Conservation (phyloP, 768 basidiomycete genomes). For the Suillus luteus region DNA sequence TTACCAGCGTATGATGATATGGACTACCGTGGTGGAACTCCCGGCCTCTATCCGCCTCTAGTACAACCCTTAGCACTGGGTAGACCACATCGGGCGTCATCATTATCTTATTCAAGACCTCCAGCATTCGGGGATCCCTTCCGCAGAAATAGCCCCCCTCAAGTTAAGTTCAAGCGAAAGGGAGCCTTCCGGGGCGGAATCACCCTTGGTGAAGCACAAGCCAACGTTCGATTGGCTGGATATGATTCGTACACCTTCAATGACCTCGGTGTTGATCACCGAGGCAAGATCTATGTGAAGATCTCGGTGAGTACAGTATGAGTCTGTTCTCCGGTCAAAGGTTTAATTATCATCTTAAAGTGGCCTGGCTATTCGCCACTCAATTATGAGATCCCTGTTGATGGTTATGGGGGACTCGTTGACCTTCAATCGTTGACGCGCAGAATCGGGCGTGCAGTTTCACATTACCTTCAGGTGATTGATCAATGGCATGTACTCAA, state of each 20-base stretch:
- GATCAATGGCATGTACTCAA: slow-evolving; percentile 12
- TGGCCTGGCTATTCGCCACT: slow-evolving; percentile 72
- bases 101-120: slow-evolving; percentile 40
- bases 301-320: slow-evolving; percentile 51
- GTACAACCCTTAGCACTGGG: slow-evolving; percentile 24
- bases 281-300: slow-evolving; percentile 61
- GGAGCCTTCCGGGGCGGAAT: slow-evolving; percentile 66
- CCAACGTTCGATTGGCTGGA: slow-evolving; percentile 58
- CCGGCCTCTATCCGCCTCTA: slow-evolving; percentile 25
- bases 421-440: slow-evolving; percentile 68
- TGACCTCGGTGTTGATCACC: slow-evolving; percentile 64
- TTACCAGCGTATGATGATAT: slow-evolving; percentile 57
- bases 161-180: slow-evolving; percentile 76
- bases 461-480: slow-evolving; percentile 72
- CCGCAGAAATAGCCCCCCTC: slow-evolving; percentile 48
- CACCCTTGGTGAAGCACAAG: slow-evolving; percentile 68
- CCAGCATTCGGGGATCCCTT: slow-evolving; percentile 44
- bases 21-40: slow-evolving; percentile 32
- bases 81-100: slow-evolving; percentile 41
- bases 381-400: slow-evolving; percentile 75
- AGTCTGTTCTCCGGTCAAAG: slow-evolving; percentile 5
- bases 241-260: slow-evolving; percentile 63
- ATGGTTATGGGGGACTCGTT: slow-evolving; percentile 64
- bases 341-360: slow-evolving; percentile 35
- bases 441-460: slow-evolving; percentile 67